These are phyloP conservation scores for Erysiphe pulchra DNA, from an alignment of 2,329 filamentous ascomycete genomes.

Conservation along the genomic window DNA sequence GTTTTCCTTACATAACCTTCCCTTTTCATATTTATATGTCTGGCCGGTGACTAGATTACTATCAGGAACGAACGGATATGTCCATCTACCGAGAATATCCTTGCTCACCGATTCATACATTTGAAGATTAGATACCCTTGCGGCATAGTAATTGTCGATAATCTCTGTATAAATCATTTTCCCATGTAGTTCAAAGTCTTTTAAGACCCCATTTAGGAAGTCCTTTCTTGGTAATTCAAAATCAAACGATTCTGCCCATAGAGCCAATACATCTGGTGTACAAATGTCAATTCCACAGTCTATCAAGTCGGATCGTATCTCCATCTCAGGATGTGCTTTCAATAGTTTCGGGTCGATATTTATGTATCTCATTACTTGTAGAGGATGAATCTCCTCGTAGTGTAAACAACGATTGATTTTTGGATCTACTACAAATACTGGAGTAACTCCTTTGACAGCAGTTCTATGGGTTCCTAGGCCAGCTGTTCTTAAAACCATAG, in stretches of 20 bases:
- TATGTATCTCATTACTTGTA: slow-evolving; percentile 36
- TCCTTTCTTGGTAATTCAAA: slow-evolving; percentile 75
- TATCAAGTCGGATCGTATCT: slow-evolving; percentile 66
- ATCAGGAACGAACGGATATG: slow-evolving; percentile 71
- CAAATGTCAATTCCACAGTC: slow-evolving; percentile 95
- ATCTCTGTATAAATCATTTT: slow-evolving; percentile 92
- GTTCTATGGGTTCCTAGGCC: slow-evolving; percentile 46
- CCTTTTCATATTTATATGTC: slow-evolving; percentile 43
- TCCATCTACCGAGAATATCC: slow-evolving; percentile 70
- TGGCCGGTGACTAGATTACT: slow-evolving; percentile 61
- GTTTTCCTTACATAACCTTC: slow-evolving; percentile 53
- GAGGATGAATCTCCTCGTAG: slow-evolving; percentile 70
- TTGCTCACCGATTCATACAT: slow-evolving; percentile 75
- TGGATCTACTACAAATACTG: slow-evolving; percentile 69
- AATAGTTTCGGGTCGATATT: slow-evolving; percentile 61
- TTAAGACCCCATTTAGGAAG: slow-evolving; percentile 76
- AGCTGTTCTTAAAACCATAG: slow-evolving; percentile 63
- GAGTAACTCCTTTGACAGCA: slow-evolving; percentile 47
- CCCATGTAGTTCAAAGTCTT: slow-evolving; percentile 90
- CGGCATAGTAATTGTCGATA: slow-evolving; percentile 58
- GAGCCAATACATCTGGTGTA: slow-evolving; percentile 75
- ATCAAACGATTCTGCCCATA: slow-evolving; percentile 96
- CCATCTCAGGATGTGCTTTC: slow-evolving; percentile 44
- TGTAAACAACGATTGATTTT: slow-evolving; percentile 62
- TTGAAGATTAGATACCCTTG: slow-evolving; percentile 61